phyloP scores from a whole-genome alignment of 768 basidiomycete species.

The Mycena vitilis region DNA sequence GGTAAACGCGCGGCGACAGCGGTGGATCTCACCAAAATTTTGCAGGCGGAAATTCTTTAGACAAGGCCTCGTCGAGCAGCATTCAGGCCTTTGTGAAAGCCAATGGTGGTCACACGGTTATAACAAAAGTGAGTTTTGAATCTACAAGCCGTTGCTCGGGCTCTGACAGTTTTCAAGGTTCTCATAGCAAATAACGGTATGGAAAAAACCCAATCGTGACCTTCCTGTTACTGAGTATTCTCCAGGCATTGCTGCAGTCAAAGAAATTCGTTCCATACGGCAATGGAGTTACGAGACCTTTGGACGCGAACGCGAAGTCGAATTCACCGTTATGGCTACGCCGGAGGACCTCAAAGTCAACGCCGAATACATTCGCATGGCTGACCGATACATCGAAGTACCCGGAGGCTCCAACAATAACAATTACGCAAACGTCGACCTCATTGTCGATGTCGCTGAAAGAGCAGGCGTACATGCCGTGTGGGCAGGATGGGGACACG shows the following conservation, averaged over 20 bases:
- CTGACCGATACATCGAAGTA: constrained; percentile 98
- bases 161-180: constrained; percentile 86
- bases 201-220: not conserved
- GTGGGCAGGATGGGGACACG: constrained; percentile 99
- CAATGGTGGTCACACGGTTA: constrained; percentile 96
- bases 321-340: constrained; percentile 99
- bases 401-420: constrained; percentile 99
- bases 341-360: constrained; percentile 99
- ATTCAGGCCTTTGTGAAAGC: constrained; percentile 92
- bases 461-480: constrained; percentile 98
- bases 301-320: constrained; percentile 93
- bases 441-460: constrained; percentile 98
- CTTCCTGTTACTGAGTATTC: constrained; percentile 28
- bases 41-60: constrained; percentile 93
- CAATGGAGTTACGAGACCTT: constrained; percentile 99
- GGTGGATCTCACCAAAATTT: constrained; percentile 14
- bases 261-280: constrained; percentile 97
- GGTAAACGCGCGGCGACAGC: constrained; percentile 14
- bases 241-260: constrained; percentile 97
- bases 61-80: constrained; percentile 80
- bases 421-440: constrained; percentile 99
- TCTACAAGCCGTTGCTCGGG: constrained; percentile 18
- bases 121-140: constrained; percentile 83
- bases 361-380: constrained; percentile 99
- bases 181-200: constrained; percentile 98